These are phyloP conservation scores for Strigomonas galati DNA, from an alignment of 208 protist species.

Conservation along the genomic window DNA sequence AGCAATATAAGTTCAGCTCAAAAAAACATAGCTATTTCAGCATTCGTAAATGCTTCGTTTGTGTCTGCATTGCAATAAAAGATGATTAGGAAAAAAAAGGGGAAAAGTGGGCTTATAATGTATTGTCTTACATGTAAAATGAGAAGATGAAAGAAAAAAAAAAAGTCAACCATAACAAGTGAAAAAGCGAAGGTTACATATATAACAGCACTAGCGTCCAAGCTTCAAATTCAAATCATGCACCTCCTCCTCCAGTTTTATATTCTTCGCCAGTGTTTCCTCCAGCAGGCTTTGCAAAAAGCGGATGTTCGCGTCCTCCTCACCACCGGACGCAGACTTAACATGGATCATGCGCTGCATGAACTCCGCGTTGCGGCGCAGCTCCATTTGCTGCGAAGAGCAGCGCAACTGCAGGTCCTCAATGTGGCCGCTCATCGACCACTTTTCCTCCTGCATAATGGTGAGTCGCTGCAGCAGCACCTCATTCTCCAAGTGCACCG, in stretches of 20 bases:
- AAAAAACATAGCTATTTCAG: too few relatives aligned
- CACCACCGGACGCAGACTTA: constrained; percentile 16
- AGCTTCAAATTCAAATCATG: constrained; percentile 18
- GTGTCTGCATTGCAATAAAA: too few relatives aligned
- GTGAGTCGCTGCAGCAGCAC: constrained; percentile 39
- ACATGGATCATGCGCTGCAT: constrained; percentile 34
- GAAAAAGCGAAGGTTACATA: constrained; percentile 14
- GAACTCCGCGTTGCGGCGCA: constrained; percentile 27
- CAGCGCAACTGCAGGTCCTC: constrained; percentile 43
- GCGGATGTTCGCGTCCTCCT: constrained; percentile 35
- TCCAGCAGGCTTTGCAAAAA: constrained; percentile 64
- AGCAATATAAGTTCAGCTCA: too few relatives aligned
- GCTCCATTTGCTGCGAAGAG: constrained; percentile 25
- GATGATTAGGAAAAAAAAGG: too few relatives aligned
- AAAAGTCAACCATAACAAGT: constrained; percentile 18
- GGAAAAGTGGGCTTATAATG: too few relatives aligned
- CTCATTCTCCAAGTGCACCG: constrained; percentile 62
- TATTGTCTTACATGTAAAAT: too few relatives aligned
- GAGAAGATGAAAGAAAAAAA: constrained; percentile 17
- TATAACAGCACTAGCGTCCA: constrained; percentile 1
- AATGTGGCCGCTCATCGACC: constrained; percentile 31
- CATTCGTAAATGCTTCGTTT: too few relatives aligned
- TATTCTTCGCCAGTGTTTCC: constrained; percentile 53
- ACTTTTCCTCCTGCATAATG: constrained; percentile 62
- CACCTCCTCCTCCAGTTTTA: constrained; percentile 46